Conservation (phyloP, 495 filamentous ascomycete species). For the Oleoguttula mirabilis region DNA sequence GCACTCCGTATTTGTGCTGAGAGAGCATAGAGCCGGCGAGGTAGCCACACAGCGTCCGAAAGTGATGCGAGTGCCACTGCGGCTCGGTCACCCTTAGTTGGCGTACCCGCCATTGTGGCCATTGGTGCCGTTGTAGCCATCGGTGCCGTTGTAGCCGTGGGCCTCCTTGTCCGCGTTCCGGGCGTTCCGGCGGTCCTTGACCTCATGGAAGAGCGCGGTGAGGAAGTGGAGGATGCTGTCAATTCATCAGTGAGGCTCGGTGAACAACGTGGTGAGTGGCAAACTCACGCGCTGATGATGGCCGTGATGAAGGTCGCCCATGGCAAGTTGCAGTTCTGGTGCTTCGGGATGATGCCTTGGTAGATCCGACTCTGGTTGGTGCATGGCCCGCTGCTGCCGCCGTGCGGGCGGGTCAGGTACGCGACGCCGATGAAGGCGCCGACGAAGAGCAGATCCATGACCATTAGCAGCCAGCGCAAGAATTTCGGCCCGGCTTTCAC, state of each 20-base stretch:
- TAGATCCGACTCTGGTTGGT: slow-evolving; percentile 10
- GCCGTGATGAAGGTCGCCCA: slow-evolving; percentile 23
- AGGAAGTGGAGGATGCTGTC: slow-evolving; percentile 20
- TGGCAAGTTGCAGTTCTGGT: slow-evolving; percentile 17
- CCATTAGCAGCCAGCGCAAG: slow-evolving; percentile 24
- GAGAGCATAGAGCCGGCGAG: too few relatives aligned
- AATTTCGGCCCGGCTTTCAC: slow-evolving; percentile 18
- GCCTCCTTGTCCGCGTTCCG: background rate
- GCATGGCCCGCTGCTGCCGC: slow-evolving; percentile 22
- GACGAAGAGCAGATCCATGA: slow-evolving; percentile 25
- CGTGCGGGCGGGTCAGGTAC: slow-evolving; percentile 25
- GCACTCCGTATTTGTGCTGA: too few relatives aligned
- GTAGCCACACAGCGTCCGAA: too few relatives aligned
- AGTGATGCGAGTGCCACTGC: too few relatives aligned
- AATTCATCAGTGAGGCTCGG: too few relatives aligned
- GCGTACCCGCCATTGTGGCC: background rate
- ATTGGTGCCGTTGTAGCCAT: background rate
- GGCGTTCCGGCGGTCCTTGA: slow-evolving; percentile 3
- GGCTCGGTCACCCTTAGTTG: too few relatives aligned
- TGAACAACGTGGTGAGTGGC: too few relatives aligned
- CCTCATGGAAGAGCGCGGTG: slow-evolving; percentile 21
- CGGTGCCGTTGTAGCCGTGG: background rate
- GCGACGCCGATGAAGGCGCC: slow-evolving; percentile 30
- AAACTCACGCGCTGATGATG: slow-evolving; percentile 23
- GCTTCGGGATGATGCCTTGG: background rate